These are phyloP conservation scores for Pythium diclinum DNA, from an alignment of 352 stramenopile species.

Conservation along the genomic window DNA sequence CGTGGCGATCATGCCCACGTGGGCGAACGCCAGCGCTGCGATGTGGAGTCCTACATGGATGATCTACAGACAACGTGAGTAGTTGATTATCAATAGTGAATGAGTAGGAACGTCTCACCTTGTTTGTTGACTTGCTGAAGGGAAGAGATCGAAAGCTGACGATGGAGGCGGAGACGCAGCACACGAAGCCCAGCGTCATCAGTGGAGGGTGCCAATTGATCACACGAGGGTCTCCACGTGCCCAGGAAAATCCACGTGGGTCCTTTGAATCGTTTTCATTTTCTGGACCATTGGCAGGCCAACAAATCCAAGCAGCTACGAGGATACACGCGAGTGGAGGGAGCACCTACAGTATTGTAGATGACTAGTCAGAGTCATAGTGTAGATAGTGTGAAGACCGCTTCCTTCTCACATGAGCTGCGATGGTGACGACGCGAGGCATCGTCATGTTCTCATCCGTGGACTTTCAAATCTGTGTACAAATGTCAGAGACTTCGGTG, in stretches of 20 bases:
- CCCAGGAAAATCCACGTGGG: not conserved
- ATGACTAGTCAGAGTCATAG: not conserved
- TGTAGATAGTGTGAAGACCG: not conserved
- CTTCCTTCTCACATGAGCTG: not conserved
- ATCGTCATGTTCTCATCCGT: not conserved
- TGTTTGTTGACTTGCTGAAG: not conserved
- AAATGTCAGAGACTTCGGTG: too few species aligned
- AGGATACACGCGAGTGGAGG: not conserved
- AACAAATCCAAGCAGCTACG: not conserved
- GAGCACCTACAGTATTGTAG: not conserved
- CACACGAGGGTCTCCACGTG: slow-evolving; percentile 25
- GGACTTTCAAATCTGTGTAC: not conserved
- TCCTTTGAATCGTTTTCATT: too few species aligned
- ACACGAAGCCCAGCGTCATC: slow-evolving; percentile 82
- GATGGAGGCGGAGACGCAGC: slow-evolving; percentile 33
- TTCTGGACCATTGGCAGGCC: too few species aligned
- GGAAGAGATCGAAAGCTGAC: not conserved
- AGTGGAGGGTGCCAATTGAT: slow-evolving; percentile 88
- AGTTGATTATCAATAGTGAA: slow-evolving; percentile 42
- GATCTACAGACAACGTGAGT: slow-evolving; percentile 18
- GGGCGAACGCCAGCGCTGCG: not conserved
- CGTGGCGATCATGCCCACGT: not conserved
- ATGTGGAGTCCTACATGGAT: not conserved
- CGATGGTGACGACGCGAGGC: not conserved
- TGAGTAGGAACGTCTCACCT: slow-evolving; percentile 13